A percentile compares a stretch with the other conserved stretches of the same genome.
These are phyloP conservation scores for Alternaria tenuissima DNA, from an alignment of 2,329 filamentous ascomycete genomes.

Conservation along the genomic window DNA sequence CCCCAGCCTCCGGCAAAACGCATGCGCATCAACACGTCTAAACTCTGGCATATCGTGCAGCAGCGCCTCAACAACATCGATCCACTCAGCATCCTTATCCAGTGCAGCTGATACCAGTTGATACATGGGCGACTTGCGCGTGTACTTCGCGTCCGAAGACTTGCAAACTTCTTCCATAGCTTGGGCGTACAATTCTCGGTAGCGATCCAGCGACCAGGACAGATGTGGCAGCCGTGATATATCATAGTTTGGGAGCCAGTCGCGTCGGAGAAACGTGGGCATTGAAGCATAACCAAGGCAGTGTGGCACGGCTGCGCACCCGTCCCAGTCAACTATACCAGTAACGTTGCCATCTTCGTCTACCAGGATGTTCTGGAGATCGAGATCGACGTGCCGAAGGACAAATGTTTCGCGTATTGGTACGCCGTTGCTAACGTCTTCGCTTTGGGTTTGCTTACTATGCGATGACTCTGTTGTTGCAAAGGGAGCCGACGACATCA, in stretches of 20 bases:
- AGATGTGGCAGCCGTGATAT: background rate
- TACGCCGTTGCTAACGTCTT: background rate
- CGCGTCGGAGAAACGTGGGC: constrained; percentile 21
- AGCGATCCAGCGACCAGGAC: constrained; percentile 13
- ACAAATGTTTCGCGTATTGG: constrained; percentile 24
- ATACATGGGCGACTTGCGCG: constrained; percentile 21
- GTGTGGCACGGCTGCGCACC: constrained; percentile 19
- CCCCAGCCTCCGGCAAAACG: constrained; percentile 4
- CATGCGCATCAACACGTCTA: constrained; percentile 3
- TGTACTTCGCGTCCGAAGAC: constrained; percentile 18
- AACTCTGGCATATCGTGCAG: constrained; percentile 13
- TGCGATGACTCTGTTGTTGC: background rate
- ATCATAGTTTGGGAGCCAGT: constrained; percentile 13
- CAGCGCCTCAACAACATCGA: constrained; percentile 8
- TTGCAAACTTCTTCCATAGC: constrained; percentile 15
- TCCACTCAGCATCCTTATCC: background rate
- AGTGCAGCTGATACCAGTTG: constrained; percentile 8
- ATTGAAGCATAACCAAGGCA: constrained; percentile 22
- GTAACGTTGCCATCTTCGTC: constrained; percentile 26
- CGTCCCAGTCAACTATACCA: constrained; percentile 36
- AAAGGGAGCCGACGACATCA: background rate
- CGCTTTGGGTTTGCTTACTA: background rate
- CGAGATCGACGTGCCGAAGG: constrained; percentile 33
- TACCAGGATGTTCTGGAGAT: constrained; percentile 36
- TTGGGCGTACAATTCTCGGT: constrained; percentile 24